phyloP scores from a whole-genome alignment of 306 rosid genomes.

The Crataegus laevigata region DNA sequence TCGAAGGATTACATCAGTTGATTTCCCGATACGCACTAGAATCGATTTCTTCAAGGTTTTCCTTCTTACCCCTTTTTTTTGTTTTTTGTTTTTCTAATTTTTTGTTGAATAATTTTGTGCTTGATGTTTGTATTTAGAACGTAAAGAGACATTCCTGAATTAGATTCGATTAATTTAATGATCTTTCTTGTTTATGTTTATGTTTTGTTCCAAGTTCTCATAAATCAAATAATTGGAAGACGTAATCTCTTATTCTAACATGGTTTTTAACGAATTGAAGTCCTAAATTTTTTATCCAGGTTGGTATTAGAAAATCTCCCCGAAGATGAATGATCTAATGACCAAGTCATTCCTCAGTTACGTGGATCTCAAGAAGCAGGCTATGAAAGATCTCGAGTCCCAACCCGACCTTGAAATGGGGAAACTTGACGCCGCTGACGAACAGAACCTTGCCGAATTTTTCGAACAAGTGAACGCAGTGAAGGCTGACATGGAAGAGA shows the following conservation, averaged over 20 bases:
- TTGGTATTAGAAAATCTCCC: not conserved
- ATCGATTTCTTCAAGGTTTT: no score
- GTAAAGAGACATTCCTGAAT: not conserved
- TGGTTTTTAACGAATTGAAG: not conserved
- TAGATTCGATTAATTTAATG: not conserved
- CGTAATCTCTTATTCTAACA: not conserved
- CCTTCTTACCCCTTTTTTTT: no score
- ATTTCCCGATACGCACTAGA: no score
- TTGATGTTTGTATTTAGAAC: not conserved
- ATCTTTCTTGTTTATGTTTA: not conserved
- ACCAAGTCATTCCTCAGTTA: not conserved
- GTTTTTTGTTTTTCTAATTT: no score
- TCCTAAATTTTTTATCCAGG: not conserved
- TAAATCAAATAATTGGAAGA: not conserved
- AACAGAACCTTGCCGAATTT: not conserved
- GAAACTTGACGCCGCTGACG: not conserved
- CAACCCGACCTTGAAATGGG: not conserved
- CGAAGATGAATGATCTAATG: slow-evolving; percentile 22
- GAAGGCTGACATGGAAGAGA: slow-evolving; percentile 9
- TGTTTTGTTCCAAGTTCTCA: not conserved
- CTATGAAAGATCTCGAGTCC: not conserved
- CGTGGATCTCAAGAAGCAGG: not conserved
- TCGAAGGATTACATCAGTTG: no score
- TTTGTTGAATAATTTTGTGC: no score
- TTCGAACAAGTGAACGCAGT: not conserved